Evolutionary conservation across 75 land plant genomes (phyloP).

Genomic region (Pseudotsuga menziesii): DNA sequence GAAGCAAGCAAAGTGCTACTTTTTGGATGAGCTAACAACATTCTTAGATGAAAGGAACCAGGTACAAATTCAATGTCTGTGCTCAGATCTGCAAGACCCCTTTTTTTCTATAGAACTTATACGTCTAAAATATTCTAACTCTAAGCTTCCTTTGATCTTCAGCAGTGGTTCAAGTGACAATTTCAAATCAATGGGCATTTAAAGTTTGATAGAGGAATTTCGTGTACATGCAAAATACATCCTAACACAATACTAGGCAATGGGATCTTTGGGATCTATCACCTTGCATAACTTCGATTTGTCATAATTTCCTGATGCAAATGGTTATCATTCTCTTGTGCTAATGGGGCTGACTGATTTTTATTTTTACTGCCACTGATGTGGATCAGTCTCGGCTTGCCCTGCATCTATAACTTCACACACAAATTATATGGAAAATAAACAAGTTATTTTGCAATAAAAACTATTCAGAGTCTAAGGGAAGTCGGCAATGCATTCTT

Average conservation of each 20-base stretch:
- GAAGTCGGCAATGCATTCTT: no score
- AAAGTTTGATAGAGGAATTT: no score
- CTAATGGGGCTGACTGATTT: background rate
- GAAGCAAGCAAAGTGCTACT: constrained; percentile 81
- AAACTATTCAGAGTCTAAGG: no score
- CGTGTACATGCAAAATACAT: no score
- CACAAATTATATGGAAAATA: no score
- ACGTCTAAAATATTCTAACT: background rate
- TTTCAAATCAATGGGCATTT: no score
- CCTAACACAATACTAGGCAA: no score
- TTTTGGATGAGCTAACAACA: constrained; percentile 91
- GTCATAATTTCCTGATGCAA: background rate
- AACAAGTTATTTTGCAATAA: no score
- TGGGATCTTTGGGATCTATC: background rate
- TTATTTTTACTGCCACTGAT: no score
- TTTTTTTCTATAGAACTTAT: background rate
- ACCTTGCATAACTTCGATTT: background rate
- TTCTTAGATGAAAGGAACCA: constrained; percentile 91
- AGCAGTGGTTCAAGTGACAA: background rate
- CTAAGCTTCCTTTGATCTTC: background rate
- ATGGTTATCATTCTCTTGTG: background rate
- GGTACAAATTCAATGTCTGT: constrained; percentile 29
- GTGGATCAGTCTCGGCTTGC: no score
- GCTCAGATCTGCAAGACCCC: background rate
- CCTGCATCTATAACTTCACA: no score